phyloP scores from a whole-genome alignment of 2,329 filamentous ascomycete species.

The Didymella sp. region DNA sequence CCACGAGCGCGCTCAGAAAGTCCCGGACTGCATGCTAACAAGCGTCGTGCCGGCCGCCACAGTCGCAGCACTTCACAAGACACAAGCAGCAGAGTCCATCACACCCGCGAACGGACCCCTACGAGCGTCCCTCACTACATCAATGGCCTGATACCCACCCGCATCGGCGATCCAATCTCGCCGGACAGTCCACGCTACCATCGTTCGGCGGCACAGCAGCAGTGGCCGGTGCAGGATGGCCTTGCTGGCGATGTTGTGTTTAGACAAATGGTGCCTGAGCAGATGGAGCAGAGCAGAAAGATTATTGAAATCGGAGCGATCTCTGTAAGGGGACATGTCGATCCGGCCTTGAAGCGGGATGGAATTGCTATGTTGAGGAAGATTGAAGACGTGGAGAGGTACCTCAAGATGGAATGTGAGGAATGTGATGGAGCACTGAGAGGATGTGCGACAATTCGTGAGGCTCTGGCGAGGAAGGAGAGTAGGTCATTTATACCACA shows the following conservation, averaged over 20 bases:
- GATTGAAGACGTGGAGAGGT: slow-evolving; percentile 28
- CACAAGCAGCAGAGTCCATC: not conserved
- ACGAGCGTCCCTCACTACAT: slow-evolving; percentile 14
- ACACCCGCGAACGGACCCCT: not conserved
- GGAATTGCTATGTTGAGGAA: slow-evolving; percentile 14
- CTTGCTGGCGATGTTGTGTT: slow-evolving; percentile 6
- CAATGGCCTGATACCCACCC: slow-evolving; percentile 18
- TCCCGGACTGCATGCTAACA: slow-evolving; percentile 3
- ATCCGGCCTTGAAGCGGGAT: not conserved
- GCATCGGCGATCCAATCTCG: slow-evolving; percentile 26
- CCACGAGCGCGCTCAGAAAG: slow-evolving; percentile 18
- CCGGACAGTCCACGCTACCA: not conserved
- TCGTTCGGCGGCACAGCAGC: not conserved
- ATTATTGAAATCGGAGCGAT: slow-evolving; percentile 45
- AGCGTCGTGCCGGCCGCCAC: not conserved
- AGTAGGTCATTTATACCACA: not conserved
- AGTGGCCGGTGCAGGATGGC: not conserved
- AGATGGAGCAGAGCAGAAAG: slow-evolving; percentile 27
- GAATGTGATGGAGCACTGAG: slow-evolving; percentile 25
- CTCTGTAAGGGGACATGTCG: slow-evolving; percentile 22
- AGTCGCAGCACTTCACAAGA: slow-evolving; percentile 1
- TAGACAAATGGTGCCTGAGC: slow-evolving; percentile 32
- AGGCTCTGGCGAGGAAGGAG: slow-evolving; percentile 16
- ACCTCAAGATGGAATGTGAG: slow-evolving; percentile 18
- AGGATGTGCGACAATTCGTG: slow-evolving; percentile 30